These are phyloP conservation scores for Colletotrichum sp. DNA, from an alignment of 2,329 filamentous ascomycete species.

Conservation along the genomic window DNA sequence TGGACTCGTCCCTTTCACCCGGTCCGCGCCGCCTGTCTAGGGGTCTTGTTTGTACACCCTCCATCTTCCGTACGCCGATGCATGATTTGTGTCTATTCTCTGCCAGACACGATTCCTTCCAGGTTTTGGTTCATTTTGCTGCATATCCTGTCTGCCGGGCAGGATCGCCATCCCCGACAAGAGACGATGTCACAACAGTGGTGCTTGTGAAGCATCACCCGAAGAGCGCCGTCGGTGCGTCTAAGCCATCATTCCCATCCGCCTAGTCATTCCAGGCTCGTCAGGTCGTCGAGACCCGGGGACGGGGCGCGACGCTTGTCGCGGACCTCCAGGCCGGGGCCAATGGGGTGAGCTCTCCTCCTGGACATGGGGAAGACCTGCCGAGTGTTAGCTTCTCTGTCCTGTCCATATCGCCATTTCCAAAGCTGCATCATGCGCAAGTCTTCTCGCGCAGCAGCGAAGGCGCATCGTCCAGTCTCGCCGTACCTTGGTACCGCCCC, in stretches of 20 bases:
- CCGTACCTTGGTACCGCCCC: conserved; percentile 90
- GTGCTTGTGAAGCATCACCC: background rate
- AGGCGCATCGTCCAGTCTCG: background rate
- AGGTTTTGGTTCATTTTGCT: background rate
- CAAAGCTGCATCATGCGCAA: background rate
- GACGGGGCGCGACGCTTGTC: conserved; percentile 66
- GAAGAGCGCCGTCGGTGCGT: background rate
- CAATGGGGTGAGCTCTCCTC: conserved; percentile 70
- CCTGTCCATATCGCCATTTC: background rate
- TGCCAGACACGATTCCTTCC: background rate
- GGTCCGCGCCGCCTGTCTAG: background rate
- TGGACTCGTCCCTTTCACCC: background rate
- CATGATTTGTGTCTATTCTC: background rate
- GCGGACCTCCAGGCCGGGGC: conserved; percentile 82
- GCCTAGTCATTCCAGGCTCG: conserved; percentile 66
- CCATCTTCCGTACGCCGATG: conserved; percentile 1
- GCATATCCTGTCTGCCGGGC: background rate
- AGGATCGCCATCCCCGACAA: background rate
- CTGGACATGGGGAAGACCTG: conserved; percentile 65
- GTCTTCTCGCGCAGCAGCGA: background rate
- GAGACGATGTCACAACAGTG: background rate
- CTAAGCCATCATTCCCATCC: conserved; percentile 9
- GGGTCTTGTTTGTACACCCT: background rate
- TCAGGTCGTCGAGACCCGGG: conserved; percentile 67
- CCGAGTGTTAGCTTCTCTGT: background rate